phyloP scores from a whole-genome alignment of 805 yeast genomes.

The Starmerella gropengiesseri region DNA sequence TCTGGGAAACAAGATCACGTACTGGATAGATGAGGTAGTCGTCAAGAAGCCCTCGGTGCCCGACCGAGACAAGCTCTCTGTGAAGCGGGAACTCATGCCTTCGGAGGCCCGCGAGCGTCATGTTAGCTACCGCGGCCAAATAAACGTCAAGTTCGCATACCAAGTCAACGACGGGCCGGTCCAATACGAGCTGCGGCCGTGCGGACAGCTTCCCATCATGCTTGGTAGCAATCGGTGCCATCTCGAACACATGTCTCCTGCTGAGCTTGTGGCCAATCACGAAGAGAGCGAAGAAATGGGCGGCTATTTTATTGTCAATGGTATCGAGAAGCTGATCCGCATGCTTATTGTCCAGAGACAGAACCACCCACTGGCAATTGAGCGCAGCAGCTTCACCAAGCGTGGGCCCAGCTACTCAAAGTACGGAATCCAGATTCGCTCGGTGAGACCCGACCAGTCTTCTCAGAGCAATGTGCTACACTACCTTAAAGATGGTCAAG shows the following conservation, averaged over 20 bases:
- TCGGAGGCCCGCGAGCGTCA: conserved; percentile 84
- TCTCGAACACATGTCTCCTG: conserved; percentile 70
- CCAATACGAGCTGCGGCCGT: conserved; percentile 68
- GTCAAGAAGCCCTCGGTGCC: conserved; percentile 77
- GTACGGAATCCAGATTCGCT: conserved; percentile 87
- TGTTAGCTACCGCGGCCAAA: conserved; percentile 66
- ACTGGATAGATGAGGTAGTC: conserved; percentile 83
- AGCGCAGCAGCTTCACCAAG: conserved; percentile 86
- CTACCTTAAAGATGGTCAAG: conserved; percentile 89
- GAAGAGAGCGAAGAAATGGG: conserved; percentile 96
- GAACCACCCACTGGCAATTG: conserved; percentile 95
- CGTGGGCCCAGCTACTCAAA: conserved; percentile 86
- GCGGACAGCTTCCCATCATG: conserved; percentile 88
- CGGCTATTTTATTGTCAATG: conserved; percentile 91
- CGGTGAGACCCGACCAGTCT: conserved; percentile 92
- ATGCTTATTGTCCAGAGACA: conserved; percentile 97
- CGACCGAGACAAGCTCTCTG: conserved; percentile 56
- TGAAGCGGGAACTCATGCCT: conserved; percentile 72
- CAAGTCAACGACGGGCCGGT: conserved; percentile 81
- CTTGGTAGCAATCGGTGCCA: conserved; percentile 85
- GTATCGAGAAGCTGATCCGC: conserved; percentile 91
- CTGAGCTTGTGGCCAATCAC: conserved; percentile 59
- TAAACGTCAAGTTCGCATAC: conserved; percentile 73
- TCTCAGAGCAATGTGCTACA: conserved; percentile 97
- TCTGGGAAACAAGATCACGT: conserved; percentile 70